Percentiles rank a stretch among this genome's conserved stretches.
Evolutionary conservation across 2,329 filamentous ascomycete species (phyloP).

Genomic region (Bertia moriformis): DNA sequence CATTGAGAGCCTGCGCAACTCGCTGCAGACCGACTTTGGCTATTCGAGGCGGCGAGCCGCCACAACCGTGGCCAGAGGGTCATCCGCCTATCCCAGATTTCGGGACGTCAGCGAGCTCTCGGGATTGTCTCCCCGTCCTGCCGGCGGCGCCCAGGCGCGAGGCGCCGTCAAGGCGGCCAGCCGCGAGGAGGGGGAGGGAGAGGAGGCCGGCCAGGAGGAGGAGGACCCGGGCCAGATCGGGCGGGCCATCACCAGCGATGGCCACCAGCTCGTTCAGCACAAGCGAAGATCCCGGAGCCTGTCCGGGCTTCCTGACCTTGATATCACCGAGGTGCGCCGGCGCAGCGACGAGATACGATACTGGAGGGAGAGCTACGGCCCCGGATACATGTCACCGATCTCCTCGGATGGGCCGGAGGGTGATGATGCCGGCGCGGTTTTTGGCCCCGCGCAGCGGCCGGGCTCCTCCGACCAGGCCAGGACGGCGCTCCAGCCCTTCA

Average conservation of each 20-base stretch:
- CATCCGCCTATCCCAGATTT: constrained; percentile 19
- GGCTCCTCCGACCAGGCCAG: constrained; percentile 16
- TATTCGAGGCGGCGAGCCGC: constrained; percentile 23
- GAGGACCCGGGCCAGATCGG: constrained; percentile 40
- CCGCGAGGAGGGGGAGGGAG: constrained; percentile 5
- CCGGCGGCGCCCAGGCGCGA: constrained; percentile 45
- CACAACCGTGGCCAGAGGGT: constrained; percentile 23
- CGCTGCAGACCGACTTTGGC: constrained; percentile 28
- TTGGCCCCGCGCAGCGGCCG: constrained; percentile 16
- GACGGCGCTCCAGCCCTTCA: constrained; percentile 33
- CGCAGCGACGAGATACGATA: constrained; percentile 50
- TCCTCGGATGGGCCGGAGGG: constrained; percentile 28
- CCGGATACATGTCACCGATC: constrained; percentile 32
- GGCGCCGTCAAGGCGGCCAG: constrained; percentile 22
- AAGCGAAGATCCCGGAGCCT: constrained; percentile 45
- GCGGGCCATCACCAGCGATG: constrained; percentile 44
- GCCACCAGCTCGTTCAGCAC: constrained; percentile 15
- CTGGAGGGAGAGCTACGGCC: constrained; percentile 46
- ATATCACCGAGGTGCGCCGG: constrained; percentile 23
- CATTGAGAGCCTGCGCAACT: constrained; percentile 37
- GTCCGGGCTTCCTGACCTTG: constrained; percentile 31
- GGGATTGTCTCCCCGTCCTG: constrained; percentile 44
- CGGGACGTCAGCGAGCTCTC: constrained; percentile 27
- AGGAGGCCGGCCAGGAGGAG: constrained; percentile 6
- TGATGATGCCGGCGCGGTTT: constrained; percentile 13